Evolutionary conservation across 192 early-diverging fungal genomes (phyloP), one percentile per base, ranked within the genome.

Genomic region (Podila clonocystis): DNA sequence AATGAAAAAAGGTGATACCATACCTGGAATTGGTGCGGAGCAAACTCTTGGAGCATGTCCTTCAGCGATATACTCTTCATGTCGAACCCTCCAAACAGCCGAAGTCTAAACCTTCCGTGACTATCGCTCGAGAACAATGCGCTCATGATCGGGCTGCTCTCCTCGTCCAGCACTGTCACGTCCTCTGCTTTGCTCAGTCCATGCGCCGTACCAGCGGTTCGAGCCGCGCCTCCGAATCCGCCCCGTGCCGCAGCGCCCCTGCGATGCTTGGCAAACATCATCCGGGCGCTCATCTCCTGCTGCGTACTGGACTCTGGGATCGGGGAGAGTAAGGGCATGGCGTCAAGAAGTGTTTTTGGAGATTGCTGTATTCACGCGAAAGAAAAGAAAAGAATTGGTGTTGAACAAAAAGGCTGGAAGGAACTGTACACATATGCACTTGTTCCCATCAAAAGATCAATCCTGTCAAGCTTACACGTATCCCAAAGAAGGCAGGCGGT

Each of bases 111-210:
- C 1, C 17, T 12, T 6, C 68, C 69, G 5, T 49, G 58, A 9
- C 28, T 41, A 50, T 78, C 59, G 0, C 68, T 68, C 5, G 57
- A 55, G 17, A 78, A 65, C 3, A 78, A 49, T 5, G 62, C 75
- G 30, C 71, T 78, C 75, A 78, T 71, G 64, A 78, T 49, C 5
- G 63, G 63, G 30, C 68, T 63, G 8, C 68, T 71, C 30, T 78
- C 75, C 29, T 78, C 75, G 31, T 70, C 64, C 11, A 65, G 34
- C 0, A 67, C 75, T 20, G 58, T 50, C 31, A 55, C 34, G 33
- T 31, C 36, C 28, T 65, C 74, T 19, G 33, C 67, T 31, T 26
- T 41, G 13, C 11, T 58, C 17, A 34, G 31, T 24, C 24, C 58
- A 24, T 22, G n/a, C n/a, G 24, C 52, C 17, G 52, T 19, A 24